phyloP scores from a whole-genome alignment of 352 stramenopile species.

The Globisporangium paroecandrum region DNA sequence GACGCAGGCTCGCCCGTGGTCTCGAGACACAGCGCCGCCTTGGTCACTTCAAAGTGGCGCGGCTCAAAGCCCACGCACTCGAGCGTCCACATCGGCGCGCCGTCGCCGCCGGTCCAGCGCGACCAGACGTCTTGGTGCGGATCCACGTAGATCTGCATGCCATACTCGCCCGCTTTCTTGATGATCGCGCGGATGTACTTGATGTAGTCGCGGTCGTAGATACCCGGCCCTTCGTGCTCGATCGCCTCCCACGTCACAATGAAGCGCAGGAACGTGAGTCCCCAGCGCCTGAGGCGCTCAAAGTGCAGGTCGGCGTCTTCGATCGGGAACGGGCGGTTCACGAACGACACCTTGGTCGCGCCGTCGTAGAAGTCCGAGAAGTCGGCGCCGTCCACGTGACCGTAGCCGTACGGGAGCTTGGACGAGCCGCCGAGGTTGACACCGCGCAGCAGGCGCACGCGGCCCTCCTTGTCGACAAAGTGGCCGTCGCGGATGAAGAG shows the following conservation, averaged over 20 bases:
- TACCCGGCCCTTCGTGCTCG: slow-evolving; percentile 75
- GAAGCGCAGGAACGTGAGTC: slow-evolving; percentile 79
- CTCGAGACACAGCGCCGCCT: slow-evolving; percentile 72
- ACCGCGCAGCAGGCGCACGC: slow-evolving; percentile 72
- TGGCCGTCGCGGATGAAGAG: slow-evolving; percentile 56
- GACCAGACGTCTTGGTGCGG: slow-evolving; percentile 92
- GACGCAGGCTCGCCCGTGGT: slow-evolving; percentile 36
- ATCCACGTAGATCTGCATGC: slow-evolving; percentile 82
- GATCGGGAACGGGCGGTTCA: slow-evolving; percentile 86
- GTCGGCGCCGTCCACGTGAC: slow-evolving; percentile 36
- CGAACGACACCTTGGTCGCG: slow-evolving; percentile 56
- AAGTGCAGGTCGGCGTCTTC: slow-evolving; percentile 80
- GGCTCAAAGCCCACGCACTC: slow-evolving; percentile 75
- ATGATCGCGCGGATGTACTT: slow-evolving; percentile 68
- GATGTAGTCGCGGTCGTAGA: slow-evolving; percentile 85
- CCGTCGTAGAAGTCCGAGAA: slow-evolving; percentile 50
- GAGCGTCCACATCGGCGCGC: slow-evolving; percentile 88
- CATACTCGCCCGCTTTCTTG: slow-evolving; percentile 52
- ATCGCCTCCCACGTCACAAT: slow-evolving; percentile 91
- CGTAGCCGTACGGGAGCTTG: slow-evolving; percentile 74
- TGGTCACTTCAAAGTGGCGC: slow-evolving; percentile 65
- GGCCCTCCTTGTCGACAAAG: slow-evolving; percentile 77
- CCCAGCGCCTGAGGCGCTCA: slow-evolving; percentile 70
- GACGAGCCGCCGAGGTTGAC: slow-evolving; percentile 88
- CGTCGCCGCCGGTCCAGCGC: slow-evolving; percentile 88